Evolutionary conservation across 163 green algal genomes (phyloP), one percentile per base, ranked within the genome.

Genomic region (Prototheca cutis): DNA sequence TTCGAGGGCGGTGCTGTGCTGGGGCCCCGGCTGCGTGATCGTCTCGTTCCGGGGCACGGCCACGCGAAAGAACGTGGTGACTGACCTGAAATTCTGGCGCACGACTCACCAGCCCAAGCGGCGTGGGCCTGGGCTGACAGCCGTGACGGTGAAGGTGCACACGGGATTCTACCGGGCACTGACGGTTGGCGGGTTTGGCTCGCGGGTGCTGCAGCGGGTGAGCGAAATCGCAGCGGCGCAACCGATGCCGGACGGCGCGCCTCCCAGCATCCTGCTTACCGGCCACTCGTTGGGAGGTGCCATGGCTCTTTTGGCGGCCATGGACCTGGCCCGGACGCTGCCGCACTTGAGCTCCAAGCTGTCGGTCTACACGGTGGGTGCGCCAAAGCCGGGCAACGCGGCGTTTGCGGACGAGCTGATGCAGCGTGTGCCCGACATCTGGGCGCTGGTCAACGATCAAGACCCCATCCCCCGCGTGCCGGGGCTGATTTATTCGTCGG

Each of bases 21-120:
- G 72, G 71, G 62, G 63, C 21, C 24, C 48, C 23, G 48, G 40
- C 36, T 57, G 21, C 1, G 27, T 82, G 0, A 58, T 82, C 49
- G 30, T 82, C 4, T 57, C 67, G 15, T 82, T 81, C 51, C 64
- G 77, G 13, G 77, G 77, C 21, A 82, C 74, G 5, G 70, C 66
- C 18, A 73, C 57, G 23, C n/a, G 66, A 21, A 62, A 58, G 28
- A 85, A 85, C 31, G 67, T 74, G 3, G 2, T 72, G 3, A 66
- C 72, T 25, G 77, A 84, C 59, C 8, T 81, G 10, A 59, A 78
- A 66, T 15, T 45, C 36, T 21, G 17, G 13, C 36, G 36, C 13
- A 45, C 17, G 36, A 45, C 36, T 21, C 36, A 10, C 36, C 13
- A 21, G 13, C 36, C 36, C 36, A 45, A 45, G 36, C 13, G 13